Percentiles rank a stretch among this genome's conserved stretches.
Evolutionary conservation across 2,329 filamentous ascomycete genomes (phyloP).

Genomic region (Pseudogymnoascus sp.): DNA sequence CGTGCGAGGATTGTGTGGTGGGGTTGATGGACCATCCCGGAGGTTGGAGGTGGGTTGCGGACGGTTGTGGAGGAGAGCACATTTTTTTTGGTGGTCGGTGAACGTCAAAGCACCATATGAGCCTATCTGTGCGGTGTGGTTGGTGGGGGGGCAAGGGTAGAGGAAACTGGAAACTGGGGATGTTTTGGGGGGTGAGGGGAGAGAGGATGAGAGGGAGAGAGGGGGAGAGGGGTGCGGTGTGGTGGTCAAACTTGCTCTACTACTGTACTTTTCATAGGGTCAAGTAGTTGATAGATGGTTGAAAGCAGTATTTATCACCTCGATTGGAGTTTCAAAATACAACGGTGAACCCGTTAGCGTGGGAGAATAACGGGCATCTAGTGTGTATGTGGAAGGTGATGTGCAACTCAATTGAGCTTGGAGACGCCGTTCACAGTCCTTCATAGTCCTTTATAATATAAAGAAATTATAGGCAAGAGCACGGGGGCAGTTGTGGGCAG

Average conservation of each 20-base stretch:
- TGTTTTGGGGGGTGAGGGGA: neutral
- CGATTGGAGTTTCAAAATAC: conserved; percentile 4
- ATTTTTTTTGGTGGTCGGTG: conserved; percentile 5
- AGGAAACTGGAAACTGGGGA: neutral
- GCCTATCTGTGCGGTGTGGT: neutral
- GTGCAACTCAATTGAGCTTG: conserved; percentile 1
- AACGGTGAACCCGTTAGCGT: neutral
- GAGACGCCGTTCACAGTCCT: neutral
- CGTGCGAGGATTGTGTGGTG: conserved; percentile 6
- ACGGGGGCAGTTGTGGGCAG: neutral
- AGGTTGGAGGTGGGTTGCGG: neutral
- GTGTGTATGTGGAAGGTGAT: conserved; percentile 3
- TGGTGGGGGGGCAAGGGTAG: neutral
- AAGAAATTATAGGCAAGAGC: conserved; percentile 2
- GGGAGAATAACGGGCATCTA: conserved; percentile 2
- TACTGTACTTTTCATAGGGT: neutral
- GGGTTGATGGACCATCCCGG: neutral
- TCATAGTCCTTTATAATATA: conserved; percentile 4
- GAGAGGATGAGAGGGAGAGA: neutral
- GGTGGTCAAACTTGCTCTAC: neutral
- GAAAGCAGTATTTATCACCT: neutral
- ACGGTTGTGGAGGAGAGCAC: neutral
- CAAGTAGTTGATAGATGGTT: neutral
- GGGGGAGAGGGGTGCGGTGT: neutral
- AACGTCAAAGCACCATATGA: conserved; percentile 2